Evolutionary conservation across 2,329 filamentous ascomycete species (phyloP), one percentile per base, ranked within the genome.

Genomic region (Pseudocercospora macadamiae): DNA sequence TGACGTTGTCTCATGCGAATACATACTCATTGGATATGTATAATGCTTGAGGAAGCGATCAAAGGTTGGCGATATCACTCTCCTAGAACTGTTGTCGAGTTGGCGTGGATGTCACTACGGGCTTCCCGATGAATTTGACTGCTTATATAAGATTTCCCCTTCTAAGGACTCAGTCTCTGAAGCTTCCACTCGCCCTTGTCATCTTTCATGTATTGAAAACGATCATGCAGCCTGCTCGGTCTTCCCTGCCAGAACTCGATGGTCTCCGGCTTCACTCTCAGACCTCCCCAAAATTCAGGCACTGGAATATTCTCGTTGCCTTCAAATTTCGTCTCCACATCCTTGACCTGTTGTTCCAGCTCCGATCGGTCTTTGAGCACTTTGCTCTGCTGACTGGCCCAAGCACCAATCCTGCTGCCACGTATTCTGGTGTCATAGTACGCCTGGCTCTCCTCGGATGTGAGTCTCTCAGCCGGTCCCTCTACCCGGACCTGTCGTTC

Each of bases 191-290:
- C 16, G 67, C 74, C 9, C 67, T 75, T 53, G 48, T 66, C 66
- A 51, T 84, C 81, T 73, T 84, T 86, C 56, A 86, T 85, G 77
- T 97, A 97, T 62, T 87, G 83, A 74, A 99, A 97, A 21, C 95
- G 88, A 80, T 99, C 95, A 77, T 99, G 95, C 75, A 99, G 77
- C 60, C 95, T 83, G 77, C 89, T 96, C 72, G 91, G 84, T 68
- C 95, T 84, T 2, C 95, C 95, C 80, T 97, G 93, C 85, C 95
- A 99, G 74, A 99, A 99, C 82, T 99, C 95, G 49, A 99, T 83
- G 68, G 86, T 85, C 71, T 92, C 89, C 0, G 95, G 93, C 64
- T 93, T 82, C 60, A 99, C 84, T 67, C 93, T 86, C 73, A 97
- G 73, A 0, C 95, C 95, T 26, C 95, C 95, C 95, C 95, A 99